Evolutionary conservation across 2,329 filamentous ascomycete genomes (phyloP).

Genomic region (Colletotrichum abscissum): DNA sequence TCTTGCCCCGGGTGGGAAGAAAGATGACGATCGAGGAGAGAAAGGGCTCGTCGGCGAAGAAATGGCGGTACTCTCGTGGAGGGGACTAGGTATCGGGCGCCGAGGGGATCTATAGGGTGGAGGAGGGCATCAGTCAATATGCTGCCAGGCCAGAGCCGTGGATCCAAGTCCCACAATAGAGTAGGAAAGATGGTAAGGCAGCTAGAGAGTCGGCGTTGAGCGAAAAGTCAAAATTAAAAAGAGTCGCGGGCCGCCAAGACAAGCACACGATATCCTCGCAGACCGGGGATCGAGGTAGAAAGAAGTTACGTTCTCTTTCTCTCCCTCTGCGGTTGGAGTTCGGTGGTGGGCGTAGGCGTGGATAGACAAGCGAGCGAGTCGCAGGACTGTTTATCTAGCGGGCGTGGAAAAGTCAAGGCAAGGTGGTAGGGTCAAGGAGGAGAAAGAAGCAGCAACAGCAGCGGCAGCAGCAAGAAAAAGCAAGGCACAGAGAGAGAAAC

Average conservation of each 20-base stretch:
- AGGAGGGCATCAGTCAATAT: slow-evolving; percentile 38
- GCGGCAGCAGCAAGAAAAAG: not conserved
- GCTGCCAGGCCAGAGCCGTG: slow-evolving; percentile 27
- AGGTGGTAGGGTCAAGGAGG: slow-evolving; percentile 24
- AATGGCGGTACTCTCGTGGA: slow-evolving; percentile 54
- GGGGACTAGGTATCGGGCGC: slow-evolving; percentile 61
- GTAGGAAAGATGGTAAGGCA: slow-evolving; percentile 9
- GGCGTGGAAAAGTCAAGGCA: slow-evolving; percentile 27
- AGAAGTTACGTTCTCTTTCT: not conserved
- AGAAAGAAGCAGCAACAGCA: slow-evolving; percentile 8
- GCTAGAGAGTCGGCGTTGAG: slow-evolving; percentile 26
- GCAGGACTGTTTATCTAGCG: slow-evolving; percentile 3
- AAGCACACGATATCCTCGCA: slow-evolving; percentile 15
- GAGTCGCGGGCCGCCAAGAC: slow-evolving; percentile 26
- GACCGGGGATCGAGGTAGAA: slow-evolving; percentile 14
- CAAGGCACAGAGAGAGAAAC: slow-evolving; percentile 4
- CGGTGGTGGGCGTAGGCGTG: not conserved
- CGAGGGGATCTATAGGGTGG: slow-evolving; percentile 56
- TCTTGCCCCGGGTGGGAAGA: slow-evolving; percentile 37
- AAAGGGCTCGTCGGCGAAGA: slow-evolving; percentile 55
- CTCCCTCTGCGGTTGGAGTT: not conserved
- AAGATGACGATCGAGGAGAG: slow-evolving; percentile 41
- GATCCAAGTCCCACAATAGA: slow-evolving; percentile 41
- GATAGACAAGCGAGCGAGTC: slow-evolving; percentile 9
- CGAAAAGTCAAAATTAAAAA: slow-evolving; percentile 37